These are phyloP conservation scores for Trypanosoma caninum DNA, from an alignment of 208 protist genomes.

Conservation along the genomic window DNA sequence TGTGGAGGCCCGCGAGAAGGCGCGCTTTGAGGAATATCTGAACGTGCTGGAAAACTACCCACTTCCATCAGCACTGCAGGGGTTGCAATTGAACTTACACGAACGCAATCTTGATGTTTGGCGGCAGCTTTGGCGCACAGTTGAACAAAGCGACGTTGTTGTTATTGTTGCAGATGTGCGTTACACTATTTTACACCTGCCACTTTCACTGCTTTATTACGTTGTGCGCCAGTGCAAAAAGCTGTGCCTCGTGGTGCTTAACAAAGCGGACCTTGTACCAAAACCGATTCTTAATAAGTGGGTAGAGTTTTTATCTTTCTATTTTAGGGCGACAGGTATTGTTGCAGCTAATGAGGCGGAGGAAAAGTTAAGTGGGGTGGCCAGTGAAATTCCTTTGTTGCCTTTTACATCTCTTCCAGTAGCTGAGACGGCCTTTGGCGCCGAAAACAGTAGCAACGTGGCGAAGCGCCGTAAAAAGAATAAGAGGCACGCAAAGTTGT, in stretches of 20 bases:
- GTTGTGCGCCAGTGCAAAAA: conserved; percentile 78
- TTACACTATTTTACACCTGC: conserved; percentile 94
- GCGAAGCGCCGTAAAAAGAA: conserved; percentile 43
- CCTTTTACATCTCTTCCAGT: conserved; percentile 77
- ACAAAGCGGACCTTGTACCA: conserved; percentile 93
- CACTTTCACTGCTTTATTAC: conserved; percentile 90
- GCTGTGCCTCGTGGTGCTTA: conserved; percentile 93
- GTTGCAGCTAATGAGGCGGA: conserved; percentile 8
- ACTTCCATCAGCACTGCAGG: conserved; percentile 16
- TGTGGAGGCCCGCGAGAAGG: conserved; percentile 39
- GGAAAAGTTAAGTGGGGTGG: neutral
- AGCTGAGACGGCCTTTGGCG: conserved; percentile 46
- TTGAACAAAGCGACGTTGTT: conserved; percentile 95
- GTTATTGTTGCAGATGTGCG: conserved; percentile 94
- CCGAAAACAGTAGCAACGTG: conserved; percentile 7
- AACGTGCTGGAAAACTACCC: conserved; percentile 45
- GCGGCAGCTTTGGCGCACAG: conserved; percentile 97
- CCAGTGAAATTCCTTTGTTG: conserved; percentile 46
- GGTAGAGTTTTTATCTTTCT: conserved; percentile 60
- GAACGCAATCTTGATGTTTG: conserved; percentile 98
- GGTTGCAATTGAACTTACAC: conserved; percentile 86
- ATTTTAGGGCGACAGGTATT: conserved; percentile 51
- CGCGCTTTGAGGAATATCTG: conserved; percentile 51
- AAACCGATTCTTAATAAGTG: conserved; percentile 50
- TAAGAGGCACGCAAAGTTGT: conserved; percentile 57